A percentile compares a stretch with the other conserved stretches of the same genome.
Evolutionary conservation across 345 rosid genomes (phyloP).

Genomic region (Eucalyptus marginata): DNA sequence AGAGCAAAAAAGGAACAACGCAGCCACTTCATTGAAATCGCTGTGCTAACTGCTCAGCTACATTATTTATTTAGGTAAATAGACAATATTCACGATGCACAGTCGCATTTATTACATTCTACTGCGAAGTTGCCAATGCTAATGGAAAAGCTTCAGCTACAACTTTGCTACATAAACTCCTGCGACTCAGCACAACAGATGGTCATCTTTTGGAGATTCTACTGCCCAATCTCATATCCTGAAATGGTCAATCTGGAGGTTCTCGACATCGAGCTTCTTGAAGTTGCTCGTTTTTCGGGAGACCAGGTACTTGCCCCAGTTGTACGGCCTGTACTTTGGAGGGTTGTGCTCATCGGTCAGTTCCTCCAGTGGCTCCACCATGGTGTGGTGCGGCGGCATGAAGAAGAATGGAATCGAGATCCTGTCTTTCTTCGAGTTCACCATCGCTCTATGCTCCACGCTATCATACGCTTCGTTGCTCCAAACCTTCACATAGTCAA

Average conservation of each 20-base stretch:
- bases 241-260: slow-evolving; percentile 19
- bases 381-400: slow-evolving; percentile 31
- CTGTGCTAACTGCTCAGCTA: neutral
- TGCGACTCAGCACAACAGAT: neutral
- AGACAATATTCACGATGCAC: neutral
- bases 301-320: slow-evolving; percentile 59
- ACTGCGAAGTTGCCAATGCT: neutral
- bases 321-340: slow-evolving; percentile 41
- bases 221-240: slow-evolving; percentile 1
- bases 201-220: neutral
- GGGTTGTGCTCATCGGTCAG: slow-evolving; percentile 12
- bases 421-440: slow-evolving; percentile 53
- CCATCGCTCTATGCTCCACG: slow-evolving; percentile 70
- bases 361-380: slow-evolving; percentile 58
- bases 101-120: neutral
- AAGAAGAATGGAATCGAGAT: slow-evolving; percentile 61
- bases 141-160: neutral
- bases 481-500: slow-evolving; percentile 39
- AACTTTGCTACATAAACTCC: neutral
- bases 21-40: neutral
- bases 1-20: neutral
- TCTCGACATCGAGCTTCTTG: slow-evolving; percentile 28
- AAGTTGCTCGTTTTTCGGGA: slow-evolving; percentile 48
- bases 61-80: neutral
- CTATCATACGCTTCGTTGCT: slow-evolving; percentile 61